These are phyloP conservation scores for Saccharomycopsis amapae DNA, from an alignment of 805 yeast genomes.

Conservation along the genomic window DNA sequence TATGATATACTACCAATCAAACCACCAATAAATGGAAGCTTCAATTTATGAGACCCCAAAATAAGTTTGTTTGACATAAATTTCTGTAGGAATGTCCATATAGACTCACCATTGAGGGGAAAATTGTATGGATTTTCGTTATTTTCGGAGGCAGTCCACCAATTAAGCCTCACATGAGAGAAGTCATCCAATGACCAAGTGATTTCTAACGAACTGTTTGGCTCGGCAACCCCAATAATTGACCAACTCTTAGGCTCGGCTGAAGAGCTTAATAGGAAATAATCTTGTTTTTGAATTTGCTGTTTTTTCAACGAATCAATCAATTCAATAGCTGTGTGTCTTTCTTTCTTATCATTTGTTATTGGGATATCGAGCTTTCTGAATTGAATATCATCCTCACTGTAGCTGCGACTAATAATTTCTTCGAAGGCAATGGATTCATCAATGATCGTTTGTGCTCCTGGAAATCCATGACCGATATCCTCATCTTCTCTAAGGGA, in stretches of 20 bases:
- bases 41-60: conserved; percentile 18
- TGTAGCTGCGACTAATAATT: not conserved
- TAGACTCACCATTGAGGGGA: conserved; percentile 25
- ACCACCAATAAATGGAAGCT: conserved; percentile 86
- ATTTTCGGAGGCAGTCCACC: no score
- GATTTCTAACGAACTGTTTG: conserved; percentile 27
- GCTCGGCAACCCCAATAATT: conserved; percentile 67
- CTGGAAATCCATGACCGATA: no score
- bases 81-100: conserved; percentile 49
- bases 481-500: conserved; percentile 7
- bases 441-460: not conserved
- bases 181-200: conserved; percentile 12
- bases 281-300: no score
- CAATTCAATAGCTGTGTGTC: no score
- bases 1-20: conserved; percentile 79
- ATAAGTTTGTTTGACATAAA: conserved; percentile 36
- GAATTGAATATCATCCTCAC: not conserved
- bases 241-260: conserved; percentile 30
- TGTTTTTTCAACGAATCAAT: no score
- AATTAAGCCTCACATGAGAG: not conserved
- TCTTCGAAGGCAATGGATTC: not conserved
- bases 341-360: not conserved
- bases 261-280: not conserved
- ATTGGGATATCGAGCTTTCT: not conserved
- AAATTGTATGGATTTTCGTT: no score